phyloP scores from a whole-genome alignment of 2,329 filamentous ascomycete genomes.

The Pezicula carpinea region DNA sequence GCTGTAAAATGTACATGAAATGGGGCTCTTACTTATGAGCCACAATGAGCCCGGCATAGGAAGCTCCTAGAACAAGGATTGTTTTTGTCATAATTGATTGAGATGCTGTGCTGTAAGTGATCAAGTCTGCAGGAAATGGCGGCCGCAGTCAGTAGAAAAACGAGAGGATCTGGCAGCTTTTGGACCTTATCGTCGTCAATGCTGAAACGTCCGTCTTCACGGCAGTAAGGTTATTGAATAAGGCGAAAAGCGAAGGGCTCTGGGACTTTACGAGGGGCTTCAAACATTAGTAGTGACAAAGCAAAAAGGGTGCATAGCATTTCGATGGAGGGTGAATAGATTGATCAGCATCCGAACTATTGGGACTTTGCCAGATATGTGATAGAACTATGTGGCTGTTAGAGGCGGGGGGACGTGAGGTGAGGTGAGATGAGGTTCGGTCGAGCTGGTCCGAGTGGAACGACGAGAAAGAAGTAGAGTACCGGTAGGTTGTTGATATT shows the following conservation, averaged over 20 bases:
- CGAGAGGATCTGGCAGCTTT: neutral
- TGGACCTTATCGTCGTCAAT: neutral
- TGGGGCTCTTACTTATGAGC: slow-evolving; percentile 41
- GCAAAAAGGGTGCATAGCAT: neutral
- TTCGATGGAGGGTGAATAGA: too few species aligned
- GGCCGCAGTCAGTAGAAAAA: neutral
- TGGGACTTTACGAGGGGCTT: neutral
- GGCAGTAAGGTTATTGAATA: too few species aligned
- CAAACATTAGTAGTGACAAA: neutral
- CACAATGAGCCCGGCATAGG: slow-evolving; percentile 45
- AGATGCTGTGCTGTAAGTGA: neutral
- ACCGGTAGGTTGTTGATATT: neutral
- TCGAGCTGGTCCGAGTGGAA: neutral
- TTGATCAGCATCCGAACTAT: neutral
- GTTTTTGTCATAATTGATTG: slow-evolving; percentile 17
- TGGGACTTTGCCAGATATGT: neutral
- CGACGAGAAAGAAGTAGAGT: neutral
- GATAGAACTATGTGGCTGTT: neutral
- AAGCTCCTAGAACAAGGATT: slow-evolving; percentile 51
- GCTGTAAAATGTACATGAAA: neutral
- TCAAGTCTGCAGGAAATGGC: neutral
- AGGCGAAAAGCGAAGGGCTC: too few species aligned
- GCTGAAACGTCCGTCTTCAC: neutral
- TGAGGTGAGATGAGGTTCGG: too few species aligned
- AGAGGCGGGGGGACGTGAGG: too few species aligned